Evolutionary conservation across 108 stramenopile species (phyloP).

Genomic region (Pseudonitzschia pungens): DNA sequence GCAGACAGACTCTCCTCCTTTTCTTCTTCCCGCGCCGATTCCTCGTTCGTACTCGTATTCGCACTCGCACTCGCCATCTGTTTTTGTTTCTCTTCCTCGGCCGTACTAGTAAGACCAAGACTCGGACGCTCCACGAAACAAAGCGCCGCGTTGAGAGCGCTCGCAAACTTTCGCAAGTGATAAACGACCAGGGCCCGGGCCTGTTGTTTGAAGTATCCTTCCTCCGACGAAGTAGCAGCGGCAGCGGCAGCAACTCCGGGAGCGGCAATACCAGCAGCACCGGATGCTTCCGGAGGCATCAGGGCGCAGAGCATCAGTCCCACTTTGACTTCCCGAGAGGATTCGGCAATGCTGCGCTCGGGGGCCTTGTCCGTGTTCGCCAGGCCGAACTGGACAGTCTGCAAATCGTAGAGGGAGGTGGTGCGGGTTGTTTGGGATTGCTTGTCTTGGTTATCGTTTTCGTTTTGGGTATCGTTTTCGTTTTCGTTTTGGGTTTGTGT

Average conservation of each 20-base stretch:
- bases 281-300: neutral
- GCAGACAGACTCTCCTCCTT: neutral
- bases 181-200: constrained; percentile 61
- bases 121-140: constrained; percentile 45
- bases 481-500: constrained; percentile 6
- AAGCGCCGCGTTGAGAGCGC: constrained; percentile 56
- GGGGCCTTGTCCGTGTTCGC: constrained; percentile 34
- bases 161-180: constrained; percentile 77
- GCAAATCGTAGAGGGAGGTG: constrained; percentile 26
- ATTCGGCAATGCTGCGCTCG: constrained; percentile 17
- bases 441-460: constrained; percentile 21
- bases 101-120: too few relatives aligned
- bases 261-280: neutral
- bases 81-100: too few relatives aligned
- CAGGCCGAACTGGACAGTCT: constrained; percentile 45
- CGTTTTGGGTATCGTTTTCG: constrained; percentile 12
- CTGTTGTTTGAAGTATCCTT: constrained; percentile 56
- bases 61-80: neutral
- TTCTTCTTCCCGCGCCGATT: too few relatives aligned
- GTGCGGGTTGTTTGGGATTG: neutral
- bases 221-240: constrained; percentile 14
- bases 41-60: neutral
- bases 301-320: constrained; percentile 42
- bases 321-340: constrained; percentile 27
- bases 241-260: constrained; percentile 1